A percentile compares a stretch with the other conserved stretches of the same genome.
These are phyloP conservation scores for Blastocystis sp. DNA, from an alignment of 352 stramenopile species.

Conservation along the genomic window DNA sequence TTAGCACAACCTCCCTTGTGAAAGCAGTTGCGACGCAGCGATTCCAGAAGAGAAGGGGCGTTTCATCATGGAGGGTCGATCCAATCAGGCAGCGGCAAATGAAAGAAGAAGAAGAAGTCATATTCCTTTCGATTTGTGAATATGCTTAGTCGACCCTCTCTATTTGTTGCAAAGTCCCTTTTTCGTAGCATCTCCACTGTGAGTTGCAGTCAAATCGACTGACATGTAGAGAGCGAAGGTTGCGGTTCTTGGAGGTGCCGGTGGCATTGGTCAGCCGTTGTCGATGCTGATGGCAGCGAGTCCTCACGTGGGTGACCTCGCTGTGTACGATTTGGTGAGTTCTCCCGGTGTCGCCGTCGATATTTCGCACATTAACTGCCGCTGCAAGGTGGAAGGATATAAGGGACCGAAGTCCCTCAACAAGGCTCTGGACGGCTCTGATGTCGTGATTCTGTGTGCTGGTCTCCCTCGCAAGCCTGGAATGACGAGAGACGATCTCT, in stretches of 20 bases:
- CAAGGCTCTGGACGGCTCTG: conserved; percentile 77
- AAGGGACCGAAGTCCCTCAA: conserved; percentile 73
- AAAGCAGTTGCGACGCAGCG: too few relatives aligned
- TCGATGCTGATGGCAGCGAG: conserved; percentile 95
- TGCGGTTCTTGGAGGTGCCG: conserved; percentile 82
- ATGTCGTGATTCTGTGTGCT: conserved; percentile 96
- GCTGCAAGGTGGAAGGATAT: conserved; percentile 73
- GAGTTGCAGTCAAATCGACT: not conserved
- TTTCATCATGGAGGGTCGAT: not conserved
- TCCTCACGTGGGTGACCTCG: conserved; percentile 89
- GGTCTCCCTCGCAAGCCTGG: conserved; percentile 95
- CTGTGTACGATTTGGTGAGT: conserved; percentile 95
- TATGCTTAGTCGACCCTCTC: not conserved
- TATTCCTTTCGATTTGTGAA: not conserved
- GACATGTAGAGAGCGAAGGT: conserved; percentile 70
- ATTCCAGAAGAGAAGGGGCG: too few relatives aligned
- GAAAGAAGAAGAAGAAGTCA: not conserved
- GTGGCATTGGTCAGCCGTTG: conserved; percentile 95
- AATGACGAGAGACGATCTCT: conserved; percentile 91
- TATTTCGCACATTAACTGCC: conserved; percentile 76
- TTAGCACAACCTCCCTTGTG: too few relatives aligned
- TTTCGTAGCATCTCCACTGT: not conserved
- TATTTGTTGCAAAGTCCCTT: not conserved
- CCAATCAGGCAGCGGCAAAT: not conserved
- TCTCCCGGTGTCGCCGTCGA: conserved; percentile 94